Conservation (phyloP, 2,329 filamentous ascomycete genomes). For the Fusarium xylarioides region DNA sequence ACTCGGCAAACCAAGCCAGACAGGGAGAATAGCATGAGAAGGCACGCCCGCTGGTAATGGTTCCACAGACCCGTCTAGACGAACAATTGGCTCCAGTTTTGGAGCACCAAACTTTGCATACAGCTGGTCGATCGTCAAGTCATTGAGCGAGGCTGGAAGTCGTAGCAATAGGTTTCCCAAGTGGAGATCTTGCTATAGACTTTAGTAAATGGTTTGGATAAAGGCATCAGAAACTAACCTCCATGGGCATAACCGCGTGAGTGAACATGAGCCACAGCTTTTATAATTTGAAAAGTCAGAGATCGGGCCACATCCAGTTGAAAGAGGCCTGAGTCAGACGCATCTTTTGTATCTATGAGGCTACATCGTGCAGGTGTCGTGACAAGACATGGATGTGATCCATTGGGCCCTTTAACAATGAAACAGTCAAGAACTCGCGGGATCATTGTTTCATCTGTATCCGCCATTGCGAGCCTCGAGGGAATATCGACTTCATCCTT, state of each 20-base stretch:
- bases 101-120: slow-evolving; percentile 41
- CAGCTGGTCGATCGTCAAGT: slow-evolving; percentile 35
- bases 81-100: slow-evolving; percentile 33
- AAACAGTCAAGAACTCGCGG: slow-evolving; percentile 40
- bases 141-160: slow-evolving; percentile 30
- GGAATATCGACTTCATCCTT: slow-evolving; percentile 40
- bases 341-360: slow-evolving; percentile 34
- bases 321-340: slow-evolving; percentile 29
- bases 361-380: slow-evolving; percentile 41
- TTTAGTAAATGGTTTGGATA: neutral
- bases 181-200: slow-evolving; percentile 42
- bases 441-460: slow-evolving; percentile 10
- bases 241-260: slow-evolving; percentile 46
- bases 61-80: slow-evolving; percentile 29
- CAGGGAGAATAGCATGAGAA: slow-evolving; percentile 40
- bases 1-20: slow-evolving; percentile 49
- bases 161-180: slow-evolving; percentile 48
- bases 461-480: slow-evolving; percentile 2
- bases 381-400: slow-evolving; percentile 43
- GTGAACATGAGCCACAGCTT: slow-evolving; percentile 45
- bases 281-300: slow-evolving; percentile 42
- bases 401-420: slow-evolving; percentile 40
- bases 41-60: slow-evolving; percentile 39
- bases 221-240: slow-evolving; percentile 12
- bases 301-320: slow-evolving; percentile 42